Conservation (phyloP, 2,329 filamentous ascomycete genomes). For the Pseudofabraea citricarpa region DNA sequence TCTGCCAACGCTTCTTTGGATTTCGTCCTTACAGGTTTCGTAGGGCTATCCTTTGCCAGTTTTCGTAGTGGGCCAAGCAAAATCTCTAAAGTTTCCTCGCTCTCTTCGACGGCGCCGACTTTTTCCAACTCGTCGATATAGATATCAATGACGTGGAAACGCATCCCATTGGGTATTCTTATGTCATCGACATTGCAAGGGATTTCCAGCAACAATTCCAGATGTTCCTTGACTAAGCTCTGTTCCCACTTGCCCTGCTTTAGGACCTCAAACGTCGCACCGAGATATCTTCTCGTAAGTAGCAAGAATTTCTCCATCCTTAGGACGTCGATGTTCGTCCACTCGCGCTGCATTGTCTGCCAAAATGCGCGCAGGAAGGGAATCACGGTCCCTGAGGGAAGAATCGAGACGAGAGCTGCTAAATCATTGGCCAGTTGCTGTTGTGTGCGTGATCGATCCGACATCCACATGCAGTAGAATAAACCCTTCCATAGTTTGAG, state of each 20-base stretch:
- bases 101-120: slow-evolving; percentile 46
- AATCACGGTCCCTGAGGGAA: slow-evolving; percentile 42
- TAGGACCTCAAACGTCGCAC: slow-evolving; percentile 56
- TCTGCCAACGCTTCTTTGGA: slow-evolving; percentile 69
- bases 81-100: slow-evolving; percentile 30
- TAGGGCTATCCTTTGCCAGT: slow-evolving; percentile 46
- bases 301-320: slow-evolving; percentile 92
- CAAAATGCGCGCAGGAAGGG: slow-evolving; percentile 61
- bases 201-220: slow-evolving; percentile 40
- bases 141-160: slow-evolving; percentile 84
- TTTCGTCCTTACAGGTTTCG: slow-evolving; percentile 67
- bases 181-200: slow-evolving; percentile 37
- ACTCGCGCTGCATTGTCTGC: slow-evolving; percentile 65
- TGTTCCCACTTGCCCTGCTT: slow-evolving; percentile 30
- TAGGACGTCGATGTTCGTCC: slow-evolving; percentile 66
- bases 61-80: slow-evolving; percentile 39
- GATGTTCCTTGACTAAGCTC: slow-evolving; percentile 34
- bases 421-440: slow-evolving; percentile 78
- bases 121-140: slow-evolving; percentile 88
- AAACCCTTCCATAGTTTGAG: slow-evolving; percentile 93
- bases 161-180: slow-evolving; percentile 71
- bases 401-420: slow-evolving; percentile 59
- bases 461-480: slow-evolving; percentile 93
- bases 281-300: slow-evolving; percentile 73
- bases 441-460: slow-evolving; percentile 82